phyloP scores from a whole-genome alignment of 2,329 filamentous ascomycete genomes.

The Lecanosticta acicola region DNA sequence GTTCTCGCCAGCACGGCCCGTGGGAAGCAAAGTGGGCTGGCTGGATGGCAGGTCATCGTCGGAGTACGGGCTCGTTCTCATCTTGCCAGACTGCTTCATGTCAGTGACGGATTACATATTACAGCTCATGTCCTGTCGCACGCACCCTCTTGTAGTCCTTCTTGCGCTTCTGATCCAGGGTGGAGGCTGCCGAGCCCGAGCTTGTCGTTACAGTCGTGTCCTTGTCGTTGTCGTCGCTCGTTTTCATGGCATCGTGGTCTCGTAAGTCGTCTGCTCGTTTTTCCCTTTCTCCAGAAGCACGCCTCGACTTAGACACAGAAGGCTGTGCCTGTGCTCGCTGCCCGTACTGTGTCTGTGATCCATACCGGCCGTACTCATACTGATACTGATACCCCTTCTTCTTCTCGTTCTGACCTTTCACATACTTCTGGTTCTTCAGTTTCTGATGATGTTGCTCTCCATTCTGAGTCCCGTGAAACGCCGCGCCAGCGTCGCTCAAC shows the following conservation, averaged over 20 bases:
- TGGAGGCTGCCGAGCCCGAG: neutral
- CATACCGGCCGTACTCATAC: constrained; percentile 28
- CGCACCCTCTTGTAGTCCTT: constrained; percentile 25
- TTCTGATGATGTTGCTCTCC: constrained; percentile 32
- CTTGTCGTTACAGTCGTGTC: constrained; percentile 1
- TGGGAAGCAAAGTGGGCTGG: constrained; percentile 28
- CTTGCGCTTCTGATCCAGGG: constrained; percentile 14
- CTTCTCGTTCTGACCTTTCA: constrained; percentile 25
- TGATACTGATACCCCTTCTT: constrained; percentile 26
- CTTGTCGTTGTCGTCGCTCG: constrained; percentile 12
- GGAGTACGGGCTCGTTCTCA: constrained; percentile 3
- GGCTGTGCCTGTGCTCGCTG: constrained; percentile 18
- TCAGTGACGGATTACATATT: constrained; percentile 4
- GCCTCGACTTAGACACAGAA: constrained; percentile 22
- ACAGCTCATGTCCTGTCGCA: neutral
- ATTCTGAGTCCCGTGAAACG: constrained; percentile 28
- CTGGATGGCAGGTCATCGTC: constrained; percentile 19
- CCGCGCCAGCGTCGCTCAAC: constrained; percentile 26
- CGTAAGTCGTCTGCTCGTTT: no score
- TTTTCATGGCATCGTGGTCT: constrained; percentile 20
- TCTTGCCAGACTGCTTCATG: constrained; percentile 21
- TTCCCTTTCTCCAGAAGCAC: no score
- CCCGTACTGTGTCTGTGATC: constrained; percentile 28
- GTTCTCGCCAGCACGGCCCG: constrained; percentile 24
- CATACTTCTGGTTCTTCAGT: constrained; percentile 28